Evolutionary conservation across 805 yeast species (phyloP).

Genomic region (Lipomyces chichibuensis): DNA sequence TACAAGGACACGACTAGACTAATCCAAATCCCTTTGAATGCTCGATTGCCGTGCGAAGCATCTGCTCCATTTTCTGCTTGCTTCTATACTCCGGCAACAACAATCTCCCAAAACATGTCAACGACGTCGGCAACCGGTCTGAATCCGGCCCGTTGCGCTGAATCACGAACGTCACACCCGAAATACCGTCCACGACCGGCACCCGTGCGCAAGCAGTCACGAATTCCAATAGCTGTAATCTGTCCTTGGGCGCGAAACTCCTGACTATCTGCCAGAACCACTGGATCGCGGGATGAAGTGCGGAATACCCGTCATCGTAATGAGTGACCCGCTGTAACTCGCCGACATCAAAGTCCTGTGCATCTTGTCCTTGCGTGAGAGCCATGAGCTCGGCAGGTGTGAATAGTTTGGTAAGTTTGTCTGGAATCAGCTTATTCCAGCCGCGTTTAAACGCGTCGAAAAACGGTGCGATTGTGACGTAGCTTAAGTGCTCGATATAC

Average conservation of each 20-base stretch:
- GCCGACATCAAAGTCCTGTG: slow-evolving; percentile 47
- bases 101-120: slow-evolving; percentile 55
- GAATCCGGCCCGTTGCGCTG: slow-evolving; percentile 48
- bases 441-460: slow-evolving; percentile 38
- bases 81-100: slow-evolving; percentile 53
- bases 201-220: slow-evolving; percentile 56
- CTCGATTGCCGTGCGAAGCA: slow-evolving; percentile 38
- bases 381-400: slow-evolving; percentile 30
- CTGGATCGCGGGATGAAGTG: slow-evolving; percentile 47
- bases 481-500: slow-evolving; percentile 20
- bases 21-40: slow-evolving; percentile 43
- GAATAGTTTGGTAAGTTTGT: slow-evolving; percentile 25
- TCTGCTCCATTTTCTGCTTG: slow-evolving; percentile 38
- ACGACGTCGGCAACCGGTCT: slow-evolving; percentile 53
- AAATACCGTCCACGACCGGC: slow-evolving; percentile 51
- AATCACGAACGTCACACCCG: slow-evolving; percentile 51
- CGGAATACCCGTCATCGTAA: slow-evolving; percentile 50
- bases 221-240: slow-evolving; percentile 51
- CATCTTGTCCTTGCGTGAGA: slow-evolving; percentile 48
- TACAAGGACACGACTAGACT: slow-evolving; percentile 21
- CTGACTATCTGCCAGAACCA: slow-evolving; percentile 54
- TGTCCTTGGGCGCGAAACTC: slow-evolving; percentile 47
- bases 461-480: slow-evolving; percentile 21
- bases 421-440: slow-evolving; percentile 33
- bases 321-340: slow-evolving; percentile 49